Percentiles rank a stretch among this genome's conserved stretches.
Conservation (phyloP, 306 rosid species). For the Quercus berberidifolia region DNA sequence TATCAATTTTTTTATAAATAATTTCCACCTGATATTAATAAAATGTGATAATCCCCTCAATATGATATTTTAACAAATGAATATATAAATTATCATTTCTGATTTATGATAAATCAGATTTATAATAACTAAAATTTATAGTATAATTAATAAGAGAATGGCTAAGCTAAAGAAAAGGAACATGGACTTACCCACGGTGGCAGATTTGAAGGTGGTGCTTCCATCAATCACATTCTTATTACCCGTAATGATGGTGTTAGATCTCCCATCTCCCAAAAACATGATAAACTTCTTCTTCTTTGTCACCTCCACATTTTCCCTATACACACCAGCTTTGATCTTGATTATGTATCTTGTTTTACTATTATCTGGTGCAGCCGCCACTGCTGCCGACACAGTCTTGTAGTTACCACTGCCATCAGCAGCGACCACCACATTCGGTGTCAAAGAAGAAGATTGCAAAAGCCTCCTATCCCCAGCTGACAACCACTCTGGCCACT, state of each 20-base stretch:
- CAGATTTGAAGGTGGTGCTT: constrained; percentile 86
- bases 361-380: constrained; percentile 66
- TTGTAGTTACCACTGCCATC: constrained; percentile 70
- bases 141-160: too few relatives aligned
- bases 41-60: too few relatives aligned
- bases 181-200: constrained; percentile 69
- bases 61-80: too few relatives aligned
- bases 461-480: constrained; percentile 54
- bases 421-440: constrained; percentile 73
- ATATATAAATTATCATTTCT: too few relatives aligned
- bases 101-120: too few relatives aligned
- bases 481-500: constrained; percentile 87
- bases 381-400: constrained; percentile 82
- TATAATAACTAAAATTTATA: too few relatives aligned
- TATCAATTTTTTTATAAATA: too few relatives aligned
- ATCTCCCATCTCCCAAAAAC: constrained; percentile 79
- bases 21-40: too few relatives aligned
- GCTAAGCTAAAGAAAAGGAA: too few relatives aligned
- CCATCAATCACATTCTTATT: constrained; percentile 82
- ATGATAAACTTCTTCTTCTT: constrained; percentile 64
- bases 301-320: constrained; percentile 70
- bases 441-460: constrained; percentile 42
- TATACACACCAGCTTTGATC: constrained; percentile 76
- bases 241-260: constrained; percentile 63
- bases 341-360: constrained; percentile 53